Percentiles rank a stretch among this genome's conserved stretches.
Evolutionary conservation across 306 rosid species (phyloP).

Genomic region (Lablab purpureus): DNA sequence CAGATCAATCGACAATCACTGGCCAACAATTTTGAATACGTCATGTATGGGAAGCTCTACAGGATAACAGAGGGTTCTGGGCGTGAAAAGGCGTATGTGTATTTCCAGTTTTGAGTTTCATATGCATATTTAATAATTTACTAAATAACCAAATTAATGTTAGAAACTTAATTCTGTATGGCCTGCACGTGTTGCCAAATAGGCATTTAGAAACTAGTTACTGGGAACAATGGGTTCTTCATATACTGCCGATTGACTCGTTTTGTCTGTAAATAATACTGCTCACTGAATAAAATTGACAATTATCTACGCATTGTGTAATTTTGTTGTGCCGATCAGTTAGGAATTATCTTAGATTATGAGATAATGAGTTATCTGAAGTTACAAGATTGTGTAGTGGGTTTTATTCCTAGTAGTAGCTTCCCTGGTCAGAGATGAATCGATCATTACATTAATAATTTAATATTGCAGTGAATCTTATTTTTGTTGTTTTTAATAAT

Average conservation of each 20-base stretch:
- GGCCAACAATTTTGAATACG: constrained; percentile 89
- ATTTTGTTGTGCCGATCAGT: neutral
- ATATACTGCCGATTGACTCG: neutral
- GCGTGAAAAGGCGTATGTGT: constrained; percentile 79
- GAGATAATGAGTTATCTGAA: neutral
- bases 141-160: neutral
- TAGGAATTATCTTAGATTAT: constrained; percentile 3
- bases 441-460: constrained; percentile 30
- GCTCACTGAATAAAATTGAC: neutral
- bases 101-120: constrained; percentile 26
- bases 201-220: constrained; percentile 23
- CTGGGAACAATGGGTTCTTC: neutral
- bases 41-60: constrained; percentile 92
- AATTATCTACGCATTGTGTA: constrained; percentile 17
- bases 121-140: neutral
- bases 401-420: constrained; percentile 17
- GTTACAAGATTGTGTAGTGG: constrained; percentile 12
- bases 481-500: neutral
- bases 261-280: neutral
- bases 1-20: constrained; percentile 78
- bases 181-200: neutral
- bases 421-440: constrained; percentile 26
- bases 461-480: neutral
- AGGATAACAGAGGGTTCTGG: constrained; percentile 80
- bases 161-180: constrained; percentile 2